Conservation (phyloP, 140 eudicot species). For the Erigeron philadelphicus region DNA sequence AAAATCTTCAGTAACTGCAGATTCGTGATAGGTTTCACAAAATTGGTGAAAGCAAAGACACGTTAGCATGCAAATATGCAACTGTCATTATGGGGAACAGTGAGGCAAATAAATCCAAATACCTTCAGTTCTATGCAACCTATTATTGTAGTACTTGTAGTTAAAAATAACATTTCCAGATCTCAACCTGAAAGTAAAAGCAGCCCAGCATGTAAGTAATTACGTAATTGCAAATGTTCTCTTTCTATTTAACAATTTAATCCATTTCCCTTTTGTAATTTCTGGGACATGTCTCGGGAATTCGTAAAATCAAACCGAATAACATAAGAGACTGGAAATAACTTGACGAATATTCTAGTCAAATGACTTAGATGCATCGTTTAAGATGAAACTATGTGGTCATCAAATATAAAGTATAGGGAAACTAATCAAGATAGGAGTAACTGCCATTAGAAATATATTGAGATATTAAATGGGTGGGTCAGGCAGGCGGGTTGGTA, state of each 20-base stretch:
- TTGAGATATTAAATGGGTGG: no score
- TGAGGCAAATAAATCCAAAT: slow-evolving; percentile 18
- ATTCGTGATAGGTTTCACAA: slow-evolving; percentile 13
- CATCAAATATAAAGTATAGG: slow-evolving; percentile 9
- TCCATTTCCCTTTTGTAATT: no score
- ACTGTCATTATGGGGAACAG: not conserved
- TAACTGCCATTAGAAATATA: not conserved
- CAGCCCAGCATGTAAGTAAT: slow-evolving; percentile 25
- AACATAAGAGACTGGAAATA: no score
- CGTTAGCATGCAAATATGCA: not conserved
- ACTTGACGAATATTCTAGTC: no score
- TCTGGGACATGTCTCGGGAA: no score
- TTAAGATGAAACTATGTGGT: no score
- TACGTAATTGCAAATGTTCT: not conserved
- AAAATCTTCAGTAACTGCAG: slow-evolving; percentile 93
- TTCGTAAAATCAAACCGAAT: no score
- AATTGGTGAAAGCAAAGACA: not conserved
- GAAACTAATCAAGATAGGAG: not conserved
- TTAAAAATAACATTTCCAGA: slow-evolving; percentile 86
- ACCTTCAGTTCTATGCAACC: slow-evolving; percentile 94
- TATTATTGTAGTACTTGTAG: slow-evolving; percentile 70
- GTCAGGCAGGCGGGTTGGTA: no score
- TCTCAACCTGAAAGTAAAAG: slow-evolving; percentile 59
- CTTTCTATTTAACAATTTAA: no score
- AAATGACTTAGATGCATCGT: no score